Base-by-base conservation (phyloP, 306 rosid genomes). In the Lathyrus sativus region DNA sequence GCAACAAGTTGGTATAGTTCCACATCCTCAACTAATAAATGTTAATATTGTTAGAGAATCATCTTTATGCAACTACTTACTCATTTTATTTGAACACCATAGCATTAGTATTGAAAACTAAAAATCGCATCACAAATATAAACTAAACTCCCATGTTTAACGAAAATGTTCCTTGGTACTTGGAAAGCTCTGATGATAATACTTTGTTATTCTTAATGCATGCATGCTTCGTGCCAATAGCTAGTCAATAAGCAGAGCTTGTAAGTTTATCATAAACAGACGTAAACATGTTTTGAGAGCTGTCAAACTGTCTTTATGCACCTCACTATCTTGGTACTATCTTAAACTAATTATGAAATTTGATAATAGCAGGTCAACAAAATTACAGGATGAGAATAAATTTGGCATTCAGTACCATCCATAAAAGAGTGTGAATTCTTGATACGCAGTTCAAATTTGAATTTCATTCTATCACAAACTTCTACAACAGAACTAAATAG, bases 401-500 rank as follows among this genome's bases (percentile, higher is more conserved):
- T 38, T 38, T 51, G 8, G 29, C 42, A 37, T 42, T 65, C 15
- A 44, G 61, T 56, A 24, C 67, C 33, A 74, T n/a, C 56, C 58
- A 55, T 54, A 65, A 42, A 64, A 33, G 51, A 46, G 38, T 24
- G 17, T 57, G 10, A 64, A 73, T 70, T 70, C 67, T 78, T 55
- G 62, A 68, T 56, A 67, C 17, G 26, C 42, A n/a, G 42, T 41
- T 71, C 55, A 48, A 53, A 46, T 76, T 78, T 26, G 13, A 76
- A 61, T 78, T 49, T 62, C 71, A 33, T 43, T 75, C 75, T 39
- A 54, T 50, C 62, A 19, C 65, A 64, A 29, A 70, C 76, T 59
- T 74, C 81, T 76, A 67, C 78, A 71, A 38, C 78, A 78, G 54
- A 74, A 53, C 59, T 65, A 74, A 62, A 71, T 38, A 59, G 24